These are phyloP conservation scores for Tulasnella calospora DNA, from an alignment of 768 basidiomycete genomes.

Conservation along the genomic window DNA sequence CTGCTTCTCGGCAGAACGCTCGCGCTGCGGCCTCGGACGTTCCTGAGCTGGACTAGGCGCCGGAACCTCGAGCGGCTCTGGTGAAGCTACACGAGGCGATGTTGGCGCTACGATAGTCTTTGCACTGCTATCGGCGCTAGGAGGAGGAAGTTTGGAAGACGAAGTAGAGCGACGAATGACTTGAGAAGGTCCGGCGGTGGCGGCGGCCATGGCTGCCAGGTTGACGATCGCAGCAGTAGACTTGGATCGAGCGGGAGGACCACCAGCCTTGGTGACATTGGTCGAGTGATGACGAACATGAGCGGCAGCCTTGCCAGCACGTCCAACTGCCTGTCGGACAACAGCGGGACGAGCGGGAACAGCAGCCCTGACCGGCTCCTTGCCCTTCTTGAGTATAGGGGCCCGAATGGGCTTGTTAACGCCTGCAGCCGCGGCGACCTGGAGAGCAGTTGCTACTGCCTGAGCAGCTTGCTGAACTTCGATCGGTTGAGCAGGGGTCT, in stretches of 20 bases:
- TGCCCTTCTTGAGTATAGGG: conserved; percentile 21
- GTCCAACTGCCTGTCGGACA: conserved; percentile 11
- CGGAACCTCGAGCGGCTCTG: conserved; percentile 11
- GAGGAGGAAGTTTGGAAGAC: conserved; percentile 16
- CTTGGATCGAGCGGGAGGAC: conserved; percentile 18
- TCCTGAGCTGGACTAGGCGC: conserved; percentile 8
- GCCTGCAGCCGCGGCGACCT: not conserved
- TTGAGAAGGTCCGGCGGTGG: not conserved
- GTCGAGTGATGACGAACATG: conserved; percentile 19
- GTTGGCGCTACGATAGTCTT: conserved; percentile 10
- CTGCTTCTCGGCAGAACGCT: not conserved
- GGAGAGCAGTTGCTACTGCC: not conserved
- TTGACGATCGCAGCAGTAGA: conserved; percentile 6
- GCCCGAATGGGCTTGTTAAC: not conserved
- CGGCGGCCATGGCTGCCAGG: not conserved
- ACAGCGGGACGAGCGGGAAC: conserved; percentile 10
- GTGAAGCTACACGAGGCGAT: conserved; percentile 10
- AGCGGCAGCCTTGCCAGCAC: not conserved
- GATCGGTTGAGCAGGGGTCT: conserved; percentile 2
- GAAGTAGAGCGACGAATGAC: not conserved
- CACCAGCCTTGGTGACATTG: not conserved
- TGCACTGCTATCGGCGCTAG: conserved; percentile 18
- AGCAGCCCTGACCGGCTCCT: conserved; percentile 14
- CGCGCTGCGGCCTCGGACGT: conserved; percentile 7
- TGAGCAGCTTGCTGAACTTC: conserved; percentile 5